Conservation (phyloP, 2,329 filamentous ascomycete species). For the Botrytis tulipae region DNA sequence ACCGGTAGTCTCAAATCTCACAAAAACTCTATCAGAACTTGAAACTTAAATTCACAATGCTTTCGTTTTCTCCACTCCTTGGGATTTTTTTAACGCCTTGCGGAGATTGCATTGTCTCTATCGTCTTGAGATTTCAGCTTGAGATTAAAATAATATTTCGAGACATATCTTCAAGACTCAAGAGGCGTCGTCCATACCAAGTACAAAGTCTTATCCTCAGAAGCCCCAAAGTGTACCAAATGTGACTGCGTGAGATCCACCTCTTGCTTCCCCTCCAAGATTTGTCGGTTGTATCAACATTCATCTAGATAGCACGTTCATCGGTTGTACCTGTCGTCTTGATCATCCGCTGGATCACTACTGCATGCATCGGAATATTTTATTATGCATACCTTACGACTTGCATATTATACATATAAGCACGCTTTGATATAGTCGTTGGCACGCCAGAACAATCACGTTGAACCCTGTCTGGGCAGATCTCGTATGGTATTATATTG, state of each 20-base stretch:
- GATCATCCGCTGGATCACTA: not conserved
- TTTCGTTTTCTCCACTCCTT: not conserved
- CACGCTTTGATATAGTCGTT: conserved; percentile 11
- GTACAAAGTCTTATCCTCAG: not conserved
- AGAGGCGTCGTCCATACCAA: not conserved
- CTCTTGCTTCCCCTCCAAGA: not conserved
- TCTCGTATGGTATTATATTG: not conserved
- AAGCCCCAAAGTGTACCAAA: not conserved
- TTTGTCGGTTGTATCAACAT: not conserved
- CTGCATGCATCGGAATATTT: conserved; percentile 8
- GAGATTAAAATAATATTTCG: not conserved
- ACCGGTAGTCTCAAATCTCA: too few species aligned
- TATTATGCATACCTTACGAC: not conserved
- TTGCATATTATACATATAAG: not conserved
- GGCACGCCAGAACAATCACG: not conserved
- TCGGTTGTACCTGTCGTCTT: not conserved
- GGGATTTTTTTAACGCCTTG: not conserved
- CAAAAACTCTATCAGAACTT: not conserved
- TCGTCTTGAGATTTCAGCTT: not conserved
- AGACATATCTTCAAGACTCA: not conserved
- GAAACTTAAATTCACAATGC: conserved; percentile 3
- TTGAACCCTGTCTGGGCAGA: not conserved
- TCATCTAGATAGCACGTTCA: not conserved
- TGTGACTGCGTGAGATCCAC: not conserved
- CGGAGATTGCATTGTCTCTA: conserved; percentile 13